Conservation (phyloP, 805 yeast species). For the Starmerella etchellsii region DNA sequence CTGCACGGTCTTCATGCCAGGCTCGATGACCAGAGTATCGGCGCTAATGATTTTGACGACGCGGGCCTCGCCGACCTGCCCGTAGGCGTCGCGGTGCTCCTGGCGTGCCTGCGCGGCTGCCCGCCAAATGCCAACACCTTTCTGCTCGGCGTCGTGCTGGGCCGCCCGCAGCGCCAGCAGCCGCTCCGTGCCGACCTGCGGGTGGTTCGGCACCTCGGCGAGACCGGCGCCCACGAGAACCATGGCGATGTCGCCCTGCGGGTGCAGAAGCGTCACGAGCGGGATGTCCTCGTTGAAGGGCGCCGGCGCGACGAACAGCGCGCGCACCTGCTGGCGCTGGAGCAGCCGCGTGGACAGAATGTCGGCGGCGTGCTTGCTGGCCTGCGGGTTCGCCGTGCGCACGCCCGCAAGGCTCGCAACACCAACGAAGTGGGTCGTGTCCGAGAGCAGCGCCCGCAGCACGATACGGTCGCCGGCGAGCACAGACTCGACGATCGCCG, state of each 20-base stretch:
- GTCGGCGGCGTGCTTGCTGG: constrained; percentile 28
- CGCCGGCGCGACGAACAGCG: constrained; percentile 46
- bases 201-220: constrained; percentile 73
- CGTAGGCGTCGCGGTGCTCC: constrained; percentile 26
- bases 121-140: constrained; percentile 11
- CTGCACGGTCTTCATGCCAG: constrained; percentile 45
- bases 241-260: constrained; percentile 66
- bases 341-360: constrained; percentile 36
- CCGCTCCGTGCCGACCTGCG: constrained; percentile 50
- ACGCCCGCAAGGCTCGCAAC: constrained; percentile 64
- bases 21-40: constrained; percentile 50
- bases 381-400: constrained; percentile 26
- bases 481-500: constrained; percentile 60
- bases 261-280: constrained; percentile 44
- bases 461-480: constrained; percentile 68
- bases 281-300: constrained; percentile 31
- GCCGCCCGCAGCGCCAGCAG: constrained; percentile 53
- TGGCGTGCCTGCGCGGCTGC: constrained; percentile 33
- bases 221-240: constrained; percentile 55
- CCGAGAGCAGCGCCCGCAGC: constrained; percentile 39
- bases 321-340: constrained; percentile 42
- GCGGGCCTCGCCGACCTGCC: constrained; percentile 34
- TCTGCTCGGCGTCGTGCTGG: constrained; percentile 45
- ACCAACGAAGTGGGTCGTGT: constrained; percentile 41
- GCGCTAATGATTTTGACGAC: constrained; percentile 52